These are phyloP conservation scores for Chalciporus piperatus DNA, from an alignment of 768 basidiomycete species.

Conservation along the genomic window DNA sequence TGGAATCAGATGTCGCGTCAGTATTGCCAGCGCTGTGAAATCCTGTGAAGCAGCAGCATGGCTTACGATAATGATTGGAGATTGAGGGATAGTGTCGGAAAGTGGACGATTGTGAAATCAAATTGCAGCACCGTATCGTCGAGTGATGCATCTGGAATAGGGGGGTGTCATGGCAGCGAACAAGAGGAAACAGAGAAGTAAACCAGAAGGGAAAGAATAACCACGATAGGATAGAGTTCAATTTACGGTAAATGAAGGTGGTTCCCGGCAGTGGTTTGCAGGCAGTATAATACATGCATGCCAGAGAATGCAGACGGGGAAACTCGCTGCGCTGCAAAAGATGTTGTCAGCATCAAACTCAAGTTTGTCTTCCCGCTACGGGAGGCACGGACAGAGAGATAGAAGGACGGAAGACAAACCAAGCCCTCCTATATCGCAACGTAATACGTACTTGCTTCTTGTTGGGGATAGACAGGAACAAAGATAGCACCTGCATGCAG, in stretches of 20 bases:
- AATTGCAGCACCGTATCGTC: constrained; percentile 8
- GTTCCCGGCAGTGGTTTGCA: constrained; percentile 6
- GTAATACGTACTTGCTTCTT: constrained; percentile 18
- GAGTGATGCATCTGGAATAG: constrained; percentile 8
- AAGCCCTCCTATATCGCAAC: constrained; percentile 17
- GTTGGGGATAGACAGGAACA: constrained; percentile 19
- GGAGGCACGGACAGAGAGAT: constrained; percentile 3
- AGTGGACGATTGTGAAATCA: constrained; percentile 4
- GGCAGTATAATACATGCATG: constrained; percentile 11
- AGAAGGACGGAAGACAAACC: constrained; percentile 14
- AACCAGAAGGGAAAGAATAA: background rate
- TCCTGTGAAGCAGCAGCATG: constrained; percentile 2
- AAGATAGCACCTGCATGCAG: constrained; percentile 24
- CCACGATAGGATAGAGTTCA: constrained; percentile 20
- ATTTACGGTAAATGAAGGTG: constrained; percentile 26
- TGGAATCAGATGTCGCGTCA: constrained; percentile 9
- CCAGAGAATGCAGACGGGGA: background rate
- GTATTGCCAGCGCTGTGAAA: constrained; percentile 12
- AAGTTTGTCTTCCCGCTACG: constrained; percentile 14
- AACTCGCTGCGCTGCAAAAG: constrained; percentile 1
- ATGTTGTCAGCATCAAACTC: constrained; percentile 12
- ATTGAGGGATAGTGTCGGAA: constrained; percentile 12
- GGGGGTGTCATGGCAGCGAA: background rate
- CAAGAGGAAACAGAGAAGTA: background rate
- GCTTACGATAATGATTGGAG: constrained; percentile 21